Evolutionary conservation across 2,329 filamentous ascomycete species (phyloP).

Genomic region (Phyllosticta capitalensis): DNA sequence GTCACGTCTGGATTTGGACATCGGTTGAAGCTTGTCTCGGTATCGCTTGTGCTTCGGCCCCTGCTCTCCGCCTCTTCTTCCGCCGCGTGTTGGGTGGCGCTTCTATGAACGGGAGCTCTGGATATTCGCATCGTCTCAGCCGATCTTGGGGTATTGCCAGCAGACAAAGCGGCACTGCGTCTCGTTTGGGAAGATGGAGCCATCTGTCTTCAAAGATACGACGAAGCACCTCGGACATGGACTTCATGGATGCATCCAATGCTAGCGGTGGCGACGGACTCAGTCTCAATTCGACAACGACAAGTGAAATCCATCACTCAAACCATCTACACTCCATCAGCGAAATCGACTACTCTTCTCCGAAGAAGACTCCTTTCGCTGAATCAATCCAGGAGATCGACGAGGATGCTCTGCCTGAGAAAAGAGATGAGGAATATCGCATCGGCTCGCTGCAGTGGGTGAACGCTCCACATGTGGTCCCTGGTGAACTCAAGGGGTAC

Average conservation of each 20-base stretch:
- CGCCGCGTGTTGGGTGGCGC: slow-evolving; percentile 6
- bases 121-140: neutral
- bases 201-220: neutral
- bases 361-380: neutral
- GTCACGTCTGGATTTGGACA: slow-evolving; percentile 32
- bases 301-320: neutral
- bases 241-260: neutral
- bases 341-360: neutral
- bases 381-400: neutral
- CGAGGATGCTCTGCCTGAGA: neutral
- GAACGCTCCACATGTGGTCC: neutral
- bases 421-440: neutral
- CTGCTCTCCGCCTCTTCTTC: slow-evolving; percentile 36
- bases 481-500: neutral
- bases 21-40: slow-evolving; percentile 32
- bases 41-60: slow-evolving; percentile 34
- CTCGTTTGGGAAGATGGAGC: neutral
- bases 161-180: neutral
- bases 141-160: neutral
- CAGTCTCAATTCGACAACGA: neutral
- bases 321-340: neutral
- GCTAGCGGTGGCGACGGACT: neutral
- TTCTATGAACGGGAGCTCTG: neutral
- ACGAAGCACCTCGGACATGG: neutral
- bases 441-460: neutral